A percentile compares a stretch with the other conserved stretches of the same genome.
These are phyloP conservation scores for Dujonia santamariae DNA, from an alignment of 1,139 yeast genomes.

Conservation along the genomic window DNA sequence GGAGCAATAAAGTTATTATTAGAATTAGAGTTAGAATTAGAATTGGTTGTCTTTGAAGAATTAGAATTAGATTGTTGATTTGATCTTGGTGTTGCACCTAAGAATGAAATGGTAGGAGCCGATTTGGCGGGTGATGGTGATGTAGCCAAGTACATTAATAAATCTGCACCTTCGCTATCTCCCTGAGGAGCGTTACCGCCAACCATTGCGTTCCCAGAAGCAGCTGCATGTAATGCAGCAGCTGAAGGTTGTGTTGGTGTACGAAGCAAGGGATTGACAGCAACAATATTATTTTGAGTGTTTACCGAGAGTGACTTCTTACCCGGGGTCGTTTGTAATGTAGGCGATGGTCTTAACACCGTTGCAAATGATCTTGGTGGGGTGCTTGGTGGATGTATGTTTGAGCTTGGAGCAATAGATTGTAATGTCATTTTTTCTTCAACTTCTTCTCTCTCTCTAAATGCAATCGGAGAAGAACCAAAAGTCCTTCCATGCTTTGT, in stretches of 20 bases:
- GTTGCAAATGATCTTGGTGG: conserved; percentile 21
- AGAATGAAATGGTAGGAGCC: conserved; percentile 13
- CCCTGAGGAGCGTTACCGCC: conserved; percentile 75
- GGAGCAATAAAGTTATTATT: conserved; percentile 33
- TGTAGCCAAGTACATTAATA: conserved; percentile 77
- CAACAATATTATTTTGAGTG: conserved; percentile 11
- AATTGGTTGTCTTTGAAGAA: too few relatives aligned
- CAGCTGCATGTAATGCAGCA: too few relatives aligned
- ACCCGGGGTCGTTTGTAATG: conserved; percentile 37
- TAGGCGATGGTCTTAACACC: conserved; percentile 37
- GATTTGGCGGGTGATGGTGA: conserved; percentile 75
- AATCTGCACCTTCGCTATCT: conserved; percentile 75
- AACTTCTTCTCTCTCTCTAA: conserved; percentile 9
- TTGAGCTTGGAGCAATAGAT: conserved; percentile 21
- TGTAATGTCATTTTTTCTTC: conserved; percentile 42
- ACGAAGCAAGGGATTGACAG: conserved; percentile 10
- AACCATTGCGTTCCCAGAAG: too few relatives aligned
- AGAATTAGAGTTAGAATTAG: conserved; percentile 1
- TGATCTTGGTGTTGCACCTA: conserved; percentile 22
- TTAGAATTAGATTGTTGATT: too few relatives aligned
- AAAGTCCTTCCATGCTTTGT: conserved; percentile 17
- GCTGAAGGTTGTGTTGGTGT: conserved; percentile 35
- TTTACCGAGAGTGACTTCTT: conserved; percentile 16
- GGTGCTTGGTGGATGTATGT: too few relatives aligned
- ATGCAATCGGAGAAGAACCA: conserved; percentile 1